These are phyloP conservation scores for Metschnikowia proteae DNA, from an alignment of 805 yeast genomes.

Conservation along the genomic window DNA sequence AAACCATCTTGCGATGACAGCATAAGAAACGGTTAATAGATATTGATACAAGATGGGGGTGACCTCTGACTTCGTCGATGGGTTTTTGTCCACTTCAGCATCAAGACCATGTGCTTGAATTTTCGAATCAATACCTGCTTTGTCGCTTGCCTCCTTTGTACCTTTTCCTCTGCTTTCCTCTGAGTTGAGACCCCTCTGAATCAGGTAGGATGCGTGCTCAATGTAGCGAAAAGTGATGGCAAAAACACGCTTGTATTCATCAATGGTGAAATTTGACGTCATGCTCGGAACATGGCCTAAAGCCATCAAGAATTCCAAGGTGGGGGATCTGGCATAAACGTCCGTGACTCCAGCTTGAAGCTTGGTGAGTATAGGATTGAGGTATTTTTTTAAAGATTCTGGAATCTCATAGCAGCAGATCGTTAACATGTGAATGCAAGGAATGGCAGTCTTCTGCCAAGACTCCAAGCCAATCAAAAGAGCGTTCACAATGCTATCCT, in stretches of 20 bases:
- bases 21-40: constrained; percentile 58
- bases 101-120: constrained; percentile 38
- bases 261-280: constrained; percentile 67
- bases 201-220: constrained; percentile 59
- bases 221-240: constrained; percentile 80
- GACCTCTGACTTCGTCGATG: constrained; percentile 49
- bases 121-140: not conserved
- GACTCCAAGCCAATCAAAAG: constrained; percentile 60
- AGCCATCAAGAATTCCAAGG: constrained; percentile 68
- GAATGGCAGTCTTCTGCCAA: constrained; percentile 76
- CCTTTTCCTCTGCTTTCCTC: constrained; percentile 10
- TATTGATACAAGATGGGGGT: constrained; percentile 57
- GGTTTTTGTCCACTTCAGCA: constrained; percentile 48
- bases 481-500: constrained; percentile 60
- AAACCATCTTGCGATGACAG: constrained; percentile 69
- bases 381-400: constrained; percentile 59
- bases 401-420: constrained; percentile 83
- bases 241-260: constrained; percentile 75
- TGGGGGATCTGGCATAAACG: constrained; percentile 64
- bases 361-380: constrained; percentile 65
- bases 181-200: constrained; percentile 21
- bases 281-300: constrained; percentile 63
- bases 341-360: constrained; percentile 73
- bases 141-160: constrained; percentile 5
- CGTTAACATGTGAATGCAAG: constrained; percentile 71